Evolutionary conservation across 176 grass and related monocot genomes (phyloP).

Genomic region (Lolium multiflorum): DNA sequence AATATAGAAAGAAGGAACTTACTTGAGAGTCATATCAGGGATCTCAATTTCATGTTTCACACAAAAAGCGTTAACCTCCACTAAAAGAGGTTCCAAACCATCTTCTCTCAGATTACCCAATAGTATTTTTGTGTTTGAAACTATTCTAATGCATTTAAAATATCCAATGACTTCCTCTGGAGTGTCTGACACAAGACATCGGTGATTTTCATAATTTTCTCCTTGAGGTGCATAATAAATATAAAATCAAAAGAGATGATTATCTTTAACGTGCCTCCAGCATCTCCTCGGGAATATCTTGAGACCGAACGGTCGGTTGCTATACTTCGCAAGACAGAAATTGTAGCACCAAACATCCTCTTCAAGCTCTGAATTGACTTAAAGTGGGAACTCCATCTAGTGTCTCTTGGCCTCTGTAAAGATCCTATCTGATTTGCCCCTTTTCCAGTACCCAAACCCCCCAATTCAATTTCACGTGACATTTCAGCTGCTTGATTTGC

Average conservation of each 20-base stretch:
- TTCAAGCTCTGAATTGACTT: background rate
- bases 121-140: background rate
- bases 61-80: background rate
- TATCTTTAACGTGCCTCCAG: too few species aligned
- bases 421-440: too few species aligned
- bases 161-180: too few species aligned
- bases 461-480: too few species aligned
- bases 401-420: too few species aligned
- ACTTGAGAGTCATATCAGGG: background rate
- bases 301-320: background rate
- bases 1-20: background rate
- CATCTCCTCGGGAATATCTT: too few species aligned
- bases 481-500: too few species aligned
- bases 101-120: background rate
- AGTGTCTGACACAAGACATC: too few species aligned
- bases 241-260: too few species aligned
- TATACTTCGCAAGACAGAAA: background rate
- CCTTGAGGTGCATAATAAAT: background rate
- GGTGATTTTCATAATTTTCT: too few species aligned
- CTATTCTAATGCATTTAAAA: slow-evolving; percentile 19
- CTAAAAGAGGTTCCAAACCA: background rate
- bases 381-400: too few species aligned
- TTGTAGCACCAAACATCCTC: background rate
- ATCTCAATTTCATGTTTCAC: slow-evolving; percentile 20
- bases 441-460: too few species aligned